Percentiles rank a stretch among this genome's conserved stretches.
Conservation (phyloP, 176 grass and related monocot species). For the Guadua angustifolia region DNA sequence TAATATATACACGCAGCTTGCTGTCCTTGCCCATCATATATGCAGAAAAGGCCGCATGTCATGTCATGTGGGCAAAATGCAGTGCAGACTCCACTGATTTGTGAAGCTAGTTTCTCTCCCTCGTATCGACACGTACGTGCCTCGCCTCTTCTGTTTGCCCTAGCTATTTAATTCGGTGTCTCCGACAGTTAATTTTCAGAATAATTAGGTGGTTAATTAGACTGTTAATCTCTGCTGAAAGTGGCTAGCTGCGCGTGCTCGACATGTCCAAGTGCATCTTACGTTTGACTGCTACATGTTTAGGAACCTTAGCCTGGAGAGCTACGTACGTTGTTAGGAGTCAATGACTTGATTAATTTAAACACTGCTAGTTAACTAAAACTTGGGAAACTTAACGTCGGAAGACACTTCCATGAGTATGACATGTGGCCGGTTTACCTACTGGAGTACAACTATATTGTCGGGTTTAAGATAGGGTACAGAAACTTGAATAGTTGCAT, state of each 20-base stretch:
- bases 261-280: neutral
- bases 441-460: neutral
- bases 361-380: neutral
- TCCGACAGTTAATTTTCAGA: neutral
- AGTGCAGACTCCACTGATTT: neutral
- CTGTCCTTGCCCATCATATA: neutral
- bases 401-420: constrained; percentile 1
- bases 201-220: neutral
- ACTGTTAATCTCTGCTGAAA: neutral
- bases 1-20: neutral
- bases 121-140: neutral
- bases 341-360: neutral
- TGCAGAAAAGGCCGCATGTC: neutral
- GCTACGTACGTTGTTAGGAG: neutral
- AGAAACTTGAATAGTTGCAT: neutral
- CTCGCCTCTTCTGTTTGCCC: neutral
- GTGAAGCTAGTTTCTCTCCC: neutral
- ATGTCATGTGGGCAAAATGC: neutral
- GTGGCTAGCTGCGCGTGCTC: neutral
- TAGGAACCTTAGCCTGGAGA: neutral
- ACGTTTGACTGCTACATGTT: neutral
- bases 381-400: constrained; percentile 5
- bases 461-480: neutral
- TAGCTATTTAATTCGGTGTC: neutral
- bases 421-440: constrained; percentile 28